A percentile compares a stretch with the other conserved stretches of the same genome.
Conservation (phyloP, 805 yeast genomes). For the Metschnikowia shivogae region DNA sequence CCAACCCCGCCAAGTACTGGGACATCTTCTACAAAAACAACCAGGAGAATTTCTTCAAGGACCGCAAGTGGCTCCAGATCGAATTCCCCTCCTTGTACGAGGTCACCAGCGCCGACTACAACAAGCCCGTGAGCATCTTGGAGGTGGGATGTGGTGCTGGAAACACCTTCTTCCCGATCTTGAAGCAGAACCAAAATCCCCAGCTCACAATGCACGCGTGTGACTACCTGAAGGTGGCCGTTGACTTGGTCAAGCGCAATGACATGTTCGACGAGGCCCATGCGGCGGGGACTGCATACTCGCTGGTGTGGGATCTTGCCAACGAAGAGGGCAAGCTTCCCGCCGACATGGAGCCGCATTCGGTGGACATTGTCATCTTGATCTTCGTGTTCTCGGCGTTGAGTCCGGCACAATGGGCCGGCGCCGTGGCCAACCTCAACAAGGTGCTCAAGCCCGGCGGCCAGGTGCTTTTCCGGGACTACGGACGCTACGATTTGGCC, state of each 20-base stretch:
- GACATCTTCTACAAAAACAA: conserved; percentile 89
- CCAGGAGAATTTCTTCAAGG: conserved; percentile 91
- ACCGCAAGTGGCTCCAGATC: conserved; percentile 91
- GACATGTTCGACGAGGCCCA: conserved; percentile 54
- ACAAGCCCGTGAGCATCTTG: conserved; percentile 68
- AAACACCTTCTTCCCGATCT: conserved; percentile 88
- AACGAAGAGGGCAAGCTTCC: conserved; percentile 72
- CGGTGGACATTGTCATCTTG: conserved; percentile 91
- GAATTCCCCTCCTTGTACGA: conserved; percentile 86
- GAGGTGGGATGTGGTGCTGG: conserved; percentile 99
- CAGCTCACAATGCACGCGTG: conserved; percentile 72
- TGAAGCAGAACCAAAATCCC: conserved; percentile 79
- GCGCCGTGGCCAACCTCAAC: conserved; percentile 67
- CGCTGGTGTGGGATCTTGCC: conserved; percentile 94
- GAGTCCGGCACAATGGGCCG: conserved; percentile 85
- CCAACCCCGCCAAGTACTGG: conserved; percentile 92
- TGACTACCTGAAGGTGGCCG: conserved; percentile 87
- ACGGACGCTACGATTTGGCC: conserved; percentile 93
- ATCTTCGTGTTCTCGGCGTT: conserved; percentile 91
- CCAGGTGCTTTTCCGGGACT: conserved; percentile 81
- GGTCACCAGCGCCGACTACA: conserved; percentile 61
- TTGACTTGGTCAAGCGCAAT: conserved; percentile 70
- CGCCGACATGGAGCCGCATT: conserved; percentile 72
- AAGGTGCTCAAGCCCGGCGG: conserved; percentile 91
- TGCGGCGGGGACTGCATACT: conserved; percentile 52